phyloP scores from a whole-genome alignment of 2,329 filamentous ascomycete genomes.

The Phialophora verrucosa region DNA sequence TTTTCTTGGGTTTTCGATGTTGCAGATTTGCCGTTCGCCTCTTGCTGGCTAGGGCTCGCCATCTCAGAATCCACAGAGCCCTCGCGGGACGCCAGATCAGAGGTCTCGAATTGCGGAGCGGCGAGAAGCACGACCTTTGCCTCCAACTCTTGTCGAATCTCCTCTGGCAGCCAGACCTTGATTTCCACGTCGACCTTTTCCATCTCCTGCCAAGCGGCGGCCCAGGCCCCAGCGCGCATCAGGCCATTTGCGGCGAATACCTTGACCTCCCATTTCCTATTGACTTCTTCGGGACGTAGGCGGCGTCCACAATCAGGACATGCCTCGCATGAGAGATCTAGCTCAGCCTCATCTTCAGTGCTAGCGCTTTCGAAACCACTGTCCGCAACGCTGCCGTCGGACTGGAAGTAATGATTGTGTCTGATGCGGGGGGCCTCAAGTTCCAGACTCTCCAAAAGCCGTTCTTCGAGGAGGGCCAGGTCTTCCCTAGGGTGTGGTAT shows the following conservation, averaged over 20 bases:
- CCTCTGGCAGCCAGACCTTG: slow-evolving; percentile 68
- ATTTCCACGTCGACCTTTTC: slow-evolving; percentile 97
- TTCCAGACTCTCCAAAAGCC: slow-evolving; percentile 65
- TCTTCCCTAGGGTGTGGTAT: slow-evolving; percentile 68
- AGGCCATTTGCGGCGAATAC: slow-evolving; percentile 94
- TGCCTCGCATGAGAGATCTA: slow-evolving; percentile 30
- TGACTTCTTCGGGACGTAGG: slow-evolving; percentile 55
- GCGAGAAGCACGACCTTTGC: slow-evolving; percentile 30
- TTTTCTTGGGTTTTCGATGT: slow-evolving; percentile 33
- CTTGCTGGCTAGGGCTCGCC: slow-evolving; percentile 27
- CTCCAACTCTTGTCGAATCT: slow-evolving; percentile 55
- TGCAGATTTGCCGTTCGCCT: slow-evolving; percentile 35
- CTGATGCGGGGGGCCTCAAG: slow-evolving; percentile 61
- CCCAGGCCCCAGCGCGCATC: slow-evolving; percentile 91
- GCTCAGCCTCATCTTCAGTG: slow-evolving; percentile 45
- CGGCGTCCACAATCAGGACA: slow-evolving; percentile 59
- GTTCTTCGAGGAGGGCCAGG: slow-evolving; percentile 67
- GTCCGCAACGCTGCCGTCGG: slow-evolving; percentile 36
- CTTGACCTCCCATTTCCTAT: slow-evolving; percentile 69
- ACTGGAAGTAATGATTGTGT: slow-evolving; percentile 62
- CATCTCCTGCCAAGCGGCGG: slow-evolving; percentile 95
- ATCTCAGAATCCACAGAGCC: slow-evolving; percentile 4
- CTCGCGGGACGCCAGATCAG: not conserved
- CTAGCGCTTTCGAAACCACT: slow-evolving; percentile 45
- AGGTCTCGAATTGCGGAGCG: not conserved